phyloP scores from a whole-genome alignment of 148 eudicot genomes.

The Arbutus unedo region DNA sequence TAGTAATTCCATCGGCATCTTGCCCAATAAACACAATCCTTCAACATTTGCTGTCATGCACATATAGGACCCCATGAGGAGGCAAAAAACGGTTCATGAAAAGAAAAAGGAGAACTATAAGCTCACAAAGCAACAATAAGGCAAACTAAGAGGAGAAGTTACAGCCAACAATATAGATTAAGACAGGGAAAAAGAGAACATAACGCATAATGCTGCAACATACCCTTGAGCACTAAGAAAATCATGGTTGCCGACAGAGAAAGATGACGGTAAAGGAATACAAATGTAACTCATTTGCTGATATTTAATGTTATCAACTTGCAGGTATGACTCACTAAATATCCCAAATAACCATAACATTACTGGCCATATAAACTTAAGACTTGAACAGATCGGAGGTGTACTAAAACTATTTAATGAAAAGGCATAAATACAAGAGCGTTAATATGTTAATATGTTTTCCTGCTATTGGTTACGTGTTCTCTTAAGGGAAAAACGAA shows the following conservation, averaged over 20 bases:
- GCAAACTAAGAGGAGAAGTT: not conserved
- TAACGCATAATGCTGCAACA: not conserved
- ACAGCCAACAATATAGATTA: not conserved
- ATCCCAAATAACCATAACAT: not conserved
- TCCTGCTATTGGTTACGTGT: not conserved
- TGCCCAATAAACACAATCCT: constrained; percentile 72
- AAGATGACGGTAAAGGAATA: not conserved
- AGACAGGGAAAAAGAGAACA: not conserved
- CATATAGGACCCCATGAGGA: constrained; percentile 18
- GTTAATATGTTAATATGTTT: not conserved
- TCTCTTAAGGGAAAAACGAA: not conserved
- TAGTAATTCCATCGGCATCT: constrained; percentile 69
- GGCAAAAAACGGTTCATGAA: not conserved
- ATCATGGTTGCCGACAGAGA: not conserved
- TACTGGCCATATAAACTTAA: not conserved
- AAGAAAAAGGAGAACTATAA: constrained; percentile 2
- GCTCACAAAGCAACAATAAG: not conserved
- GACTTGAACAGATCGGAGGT: not conserved
- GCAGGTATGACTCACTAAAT: not conserved
- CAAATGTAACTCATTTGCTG: not conserved
- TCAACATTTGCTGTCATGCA: constrained; percentile 49
- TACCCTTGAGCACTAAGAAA: not conserved
- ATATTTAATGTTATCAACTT: not conserved
- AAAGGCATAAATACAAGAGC: not conserved
- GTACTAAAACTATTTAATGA: not conserved